Conservation (phyloP, 2,329 filamentous ascomycete species). For the Trichoderma harzianum region DNA sequence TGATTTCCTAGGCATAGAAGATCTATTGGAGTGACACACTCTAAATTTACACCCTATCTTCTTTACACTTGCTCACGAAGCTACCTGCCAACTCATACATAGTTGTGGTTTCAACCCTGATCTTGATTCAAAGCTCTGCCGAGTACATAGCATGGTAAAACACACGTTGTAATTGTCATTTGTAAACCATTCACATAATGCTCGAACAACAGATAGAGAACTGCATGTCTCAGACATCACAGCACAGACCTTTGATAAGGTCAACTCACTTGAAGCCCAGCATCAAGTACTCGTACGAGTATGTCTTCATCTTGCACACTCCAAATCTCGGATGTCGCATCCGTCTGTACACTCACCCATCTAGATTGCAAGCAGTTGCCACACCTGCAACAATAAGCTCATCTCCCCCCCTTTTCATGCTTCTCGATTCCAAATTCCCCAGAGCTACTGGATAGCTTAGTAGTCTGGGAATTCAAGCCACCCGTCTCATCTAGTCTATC, state of each 20-base stretch:
- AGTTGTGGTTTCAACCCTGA: background rate
- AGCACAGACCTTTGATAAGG: background rate
- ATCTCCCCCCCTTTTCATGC: background rate
- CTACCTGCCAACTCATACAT: background rate
- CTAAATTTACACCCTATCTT: background rate
- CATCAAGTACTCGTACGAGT: background rate
- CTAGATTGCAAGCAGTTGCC: background rate
- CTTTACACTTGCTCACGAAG: background rate
- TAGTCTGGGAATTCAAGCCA: background rate
- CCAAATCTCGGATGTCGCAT: background rate
- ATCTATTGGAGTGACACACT: background rate
- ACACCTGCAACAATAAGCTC: background rate
- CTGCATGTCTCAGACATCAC: background rate
- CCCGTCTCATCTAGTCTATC: background rate
- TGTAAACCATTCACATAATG: slow-evolving; percentile 3
- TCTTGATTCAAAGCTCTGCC: background rate
- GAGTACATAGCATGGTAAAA: background rate
- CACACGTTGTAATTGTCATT: background rate
- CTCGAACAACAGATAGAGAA: background rate
- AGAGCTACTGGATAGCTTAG: background rate
- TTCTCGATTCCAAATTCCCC: background rate
- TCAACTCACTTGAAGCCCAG: background rate
- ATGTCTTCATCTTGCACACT: background rate
- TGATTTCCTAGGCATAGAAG: background rate
- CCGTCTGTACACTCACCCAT: background rate